A percentile compares a stretch with the other conserved stretches of the same genome.
These are phyloP conservation scores for Hortiboletus flavorubellus DNA, from an alignment of 768 basidiomycete genomes.

Conservation along the genomic window DNA sequence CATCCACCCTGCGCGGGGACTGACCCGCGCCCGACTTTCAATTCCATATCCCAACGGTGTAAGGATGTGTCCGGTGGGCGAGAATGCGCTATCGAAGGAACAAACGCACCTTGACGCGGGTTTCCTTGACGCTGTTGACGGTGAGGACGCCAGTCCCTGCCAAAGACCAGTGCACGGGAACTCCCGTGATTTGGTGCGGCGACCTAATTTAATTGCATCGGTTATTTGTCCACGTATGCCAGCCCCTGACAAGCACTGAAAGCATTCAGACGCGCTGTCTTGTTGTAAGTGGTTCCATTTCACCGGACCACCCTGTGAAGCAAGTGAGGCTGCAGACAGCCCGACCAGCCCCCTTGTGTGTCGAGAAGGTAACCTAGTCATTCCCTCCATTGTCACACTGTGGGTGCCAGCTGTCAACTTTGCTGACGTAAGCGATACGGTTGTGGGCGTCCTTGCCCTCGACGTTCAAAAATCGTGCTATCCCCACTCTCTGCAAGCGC, in stretches of 20 bases:
- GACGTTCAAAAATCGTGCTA: conserved; percentile 3
- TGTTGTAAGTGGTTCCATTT: no score
- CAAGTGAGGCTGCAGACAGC: background rate
- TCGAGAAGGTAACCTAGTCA: background rate
- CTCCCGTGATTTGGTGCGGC: conserved; percentile 30
- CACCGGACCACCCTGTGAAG: background rate
- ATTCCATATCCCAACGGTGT: background rate
- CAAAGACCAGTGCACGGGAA: conserved; percentile 19
- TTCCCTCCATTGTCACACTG: no score
- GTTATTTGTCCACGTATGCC: no score
- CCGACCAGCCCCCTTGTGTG: background rate
- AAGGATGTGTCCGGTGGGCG: background rate
- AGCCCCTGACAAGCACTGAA: background rate
- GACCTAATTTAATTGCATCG: conserved; percentile 19
- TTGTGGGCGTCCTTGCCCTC: no score
- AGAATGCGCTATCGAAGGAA: conserved; percentile 1
- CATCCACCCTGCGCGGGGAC: conserved; percentile 23
- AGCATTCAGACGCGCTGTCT: background rate
- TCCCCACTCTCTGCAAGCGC: background rate
- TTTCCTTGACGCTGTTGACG: conserved; percentile 29
- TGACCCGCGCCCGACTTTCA: background rate
- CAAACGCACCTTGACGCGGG: conserved; percentile 33
- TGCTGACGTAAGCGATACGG: background rate
- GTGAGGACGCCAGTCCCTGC: conserved; percentile 9
- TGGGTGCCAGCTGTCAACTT: background rate